Evolutionary conservation across 164 flowering plant species (phyloP).

Genomic region (Saururus chinensis): DNA sequence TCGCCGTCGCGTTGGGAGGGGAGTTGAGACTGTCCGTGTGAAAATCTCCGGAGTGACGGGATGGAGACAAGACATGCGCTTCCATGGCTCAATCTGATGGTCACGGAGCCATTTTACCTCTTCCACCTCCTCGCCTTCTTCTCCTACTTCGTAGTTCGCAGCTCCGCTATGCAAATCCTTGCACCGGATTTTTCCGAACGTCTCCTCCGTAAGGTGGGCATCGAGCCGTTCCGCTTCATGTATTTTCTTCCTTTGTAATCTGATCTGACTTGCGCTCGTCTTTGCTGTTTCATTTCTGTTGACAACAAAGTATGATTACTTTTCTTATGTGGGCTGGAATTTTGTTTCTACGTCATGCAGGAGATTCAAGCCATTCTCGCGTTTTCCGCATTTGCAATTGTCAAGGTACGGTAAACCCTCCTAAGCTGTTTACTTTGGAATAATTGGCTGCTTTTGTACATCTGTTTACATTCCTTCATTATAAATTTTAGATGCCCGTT

Average conservation of each 20-base stretch:
- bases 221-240: conserved; percentile 1
- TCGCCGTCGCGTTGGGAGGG: too few relatives aligned
- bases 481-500: too few relatives aligned
- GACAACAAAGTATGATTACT: background rate
- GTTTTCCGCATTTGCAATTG: conserved; percentile 26
- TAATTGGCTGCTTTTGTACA: background rate
- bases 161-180: conserved; percentile 40
- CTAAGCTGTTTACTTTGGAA: background rate
- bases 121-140: conserved; percentile 62
- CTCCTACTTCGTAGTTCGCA: conserved; percentile 64
- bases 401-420: conserved; percentile 42
- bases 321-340: background rate
- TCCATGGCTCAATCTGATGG: conserved; percentile 40
- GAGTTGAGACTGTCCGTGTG: too few relatives aligned
- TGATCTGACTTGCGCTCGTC: background rate
- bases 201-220: conserved; percentile 48
- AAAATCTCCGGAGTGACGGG: too few relatives aligned
- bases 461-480: background rate
- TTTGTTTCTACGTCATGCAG: conserved; percentile 18
- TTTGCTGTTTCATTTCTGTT: background rate
- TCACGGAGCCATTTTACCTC: conserved; percentile 66
- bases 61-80: conserved; percentile 25
- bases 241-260: background rate
- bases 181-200: conserved; percentile 30
- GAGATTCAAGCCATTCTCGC: conserved; percentile 75